Base-by-base conservation (phyloP, 1,284 basidiomycete genomes). In the Apiotrichum mycotoxinovorans region DNA sequence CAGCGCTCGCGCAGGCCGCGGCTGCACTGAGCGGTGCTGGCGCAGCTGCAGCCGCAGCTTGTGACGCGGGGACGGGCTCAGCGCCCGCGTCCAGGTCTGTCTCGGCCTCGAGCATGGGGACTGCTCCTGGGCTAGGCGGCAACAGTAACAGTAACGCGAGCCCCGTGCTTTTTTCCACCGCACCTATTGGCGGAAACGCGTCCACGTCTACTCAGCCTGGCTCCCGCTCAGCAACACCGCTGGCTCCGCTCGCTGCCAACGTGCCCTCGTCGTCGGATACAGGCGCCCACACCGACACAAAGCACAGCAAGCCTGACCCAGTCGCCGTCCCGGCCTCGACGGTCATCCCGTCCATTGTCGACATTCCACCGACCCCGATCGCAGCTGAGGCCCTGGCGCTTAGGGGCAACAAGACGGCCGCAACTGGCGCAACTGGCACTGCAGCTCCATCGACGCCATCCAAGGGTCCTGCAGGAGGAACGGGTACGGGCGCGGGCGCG, bases 341-440 rank as follows among this genome's bases (percentile, higher is more conserved):
- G 12, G 7, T 3, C n/a, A 10, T 40, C 2, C 49, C 49, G 4
- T n/a, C 17, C n/a, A 51, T 51, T 33, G 49, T 51, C 15, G 38
- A 41, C 26, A 27, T 51, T 10, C 49, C 49, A n/a, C 49, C 49
- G n/a, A 51, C 49, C n/a, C 49, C 49, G 11, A 18, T 40, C 14
- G 38, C 41, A 18, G 4, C 23, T 22, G 22, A 44, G 22, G 43
- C 20, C 30, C 30, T 12, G 30, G 30, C 30, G 30, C 30, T 30
- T 12, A 30, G 12, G 30, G 25, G 23, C n/a, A 14, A 14, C 20
- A 8, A 44, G 27, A 14, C 11, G 18, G 11, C 30, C 9, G 20
- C 20, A 18, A 23, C 27, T 14, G 5, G 10, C 12, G 46, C 44
- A 10, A 46, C n/a, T n/a, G n/a, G n/a, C n/a, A n/a, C n/a, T n/a